These are phyloP conservation scores for Globisporangium acanthophoron DNA, from an alignment of 352 stramenopile species.

Conservation along the genomic window DNA sequence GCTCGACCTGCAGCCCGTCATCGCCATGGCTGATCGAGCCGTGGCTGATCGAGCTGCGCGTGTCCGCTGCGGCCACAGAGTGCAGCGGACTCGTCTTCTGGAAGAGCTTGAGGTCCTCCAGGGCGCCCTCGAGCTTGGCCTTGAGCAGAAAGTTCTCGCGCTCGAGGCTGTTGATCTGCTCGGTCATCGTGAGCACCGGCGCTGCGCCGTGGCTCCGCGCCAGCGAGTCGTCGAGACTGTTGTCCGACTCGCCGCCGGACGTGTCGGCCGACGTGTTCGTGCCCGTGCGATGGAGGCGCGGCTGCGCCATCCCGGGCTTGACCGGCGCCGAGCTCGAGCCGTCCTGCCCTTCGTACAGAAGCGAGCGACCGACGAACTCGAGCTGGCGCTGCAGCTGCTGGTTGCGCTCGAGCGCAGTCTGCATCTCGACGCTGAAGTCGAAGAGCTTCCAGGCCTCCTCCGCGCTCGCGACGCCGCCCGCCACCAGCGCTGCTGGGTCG, in stretches of 20 bases:
- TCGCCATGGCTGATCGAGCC: conserved; percentile 26
- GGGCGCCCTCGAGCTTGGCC: conserved; percentile 39
- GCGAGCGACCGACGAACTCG: conserved; percentile 47
- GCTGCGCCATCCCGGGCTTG: background rate
- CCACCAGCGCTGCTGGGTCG: background rate
- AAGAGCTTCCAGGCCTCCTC: conserved; percentile 29
- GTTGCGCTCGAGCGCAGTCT: conserved; percentile 55
- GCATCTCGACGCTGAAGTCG: conserved; percentile 50
- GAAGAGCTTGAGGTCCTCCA: conserved; percentile 36
- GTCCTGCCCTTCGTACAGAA: conserved; percentile 30
- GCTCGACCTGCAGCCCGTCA: conserved; percentile 20
- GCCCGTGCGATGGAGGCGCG: conserved; percentile 20
- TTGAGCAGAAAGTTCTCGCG: conserved; percentile 69
- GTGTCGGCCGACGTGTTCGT: conserved; percentile 45
- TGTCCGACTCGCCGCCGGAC: conserved; percentile 18
- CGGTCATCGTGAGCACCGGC: conserved; percentile 54
- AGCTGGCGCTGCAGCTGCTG: conserved; percentile 56
- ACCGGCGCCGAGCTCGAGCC: background rate
- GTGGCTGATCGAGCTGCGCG: conserved; percentile 37
- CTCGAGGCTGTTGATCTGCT: conserved; percentile 69
- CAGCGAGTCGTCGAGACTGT: conserved; percentile 13
- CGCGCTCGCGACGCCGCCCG: conserved; percentile 1
- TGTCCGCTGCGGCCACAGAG: conserved; percentile 34
- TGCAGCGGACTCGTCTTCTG: background rate
- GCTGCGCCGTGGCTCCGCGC: conserved; percentile 19